Evolutionary conservation across 805 yeast genomes (phyloP), one percentile per base, ranked within the genome.

Genomic region (Kodamaea fukazawae): DNA sequence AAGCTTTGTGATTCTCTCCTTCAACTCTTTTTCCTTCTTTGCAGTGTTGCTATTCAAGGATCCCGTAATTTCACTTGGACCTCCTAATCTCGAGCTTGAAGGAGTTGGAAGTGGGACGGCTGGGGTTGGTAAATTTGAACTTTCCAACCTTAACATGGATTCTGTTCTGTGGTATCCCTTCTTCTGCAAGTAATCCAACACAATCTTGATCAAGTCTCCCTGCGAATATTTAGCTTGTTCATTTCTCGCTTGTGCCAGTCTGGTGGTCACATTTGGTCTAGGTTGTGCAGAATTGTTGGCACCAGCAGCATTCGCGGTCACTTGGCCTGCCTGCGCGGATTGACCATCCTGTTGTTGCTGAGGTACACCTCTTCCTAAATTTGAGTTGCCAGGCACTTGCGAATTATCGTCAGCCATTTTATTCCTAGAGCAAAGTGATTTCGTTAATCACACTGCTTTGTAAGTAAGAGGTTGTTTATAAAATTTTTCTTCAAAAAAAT

Each of bases 121-220:
- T 5, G 77, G 74, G 1, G 76, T 68, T 1, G 79, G 75, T 5
- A 75, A 73, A 43, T 83, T 80, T 1, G 87, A 73, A 47, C 83
- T 77, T 59, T 93, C 99, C 45, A 89, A 79, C 46, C 99, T 77
- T 36, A 93, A 73, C 83, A 90, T 86, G 2, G 96, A 89, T 60
- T 93, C 99, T 0, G 99, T 91, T 50, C 83, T 80, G 50, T 86
- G 90, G 56, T 88, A 93, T 2, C 99, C 99, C 60, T 90, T 89
- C 55, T 93, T 91, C 59, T 82, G 85, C 49, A 93, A 73, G 53
- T 91, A 93, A 53, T 93, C 99, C 53, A 93, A 71, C 25, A 93
- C 98, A 55, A 93, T 87, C 47, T 93, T 71, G 60, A 90, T 91
- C 57, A 93, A 72, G 59, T 93, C 98, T 4, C 91, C 89, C 35